These are phyloP conservation scores for Trypanosoma brucei DNA, from an alignment of 208 protist genomes.

Conservation along the genomic window DNA sequence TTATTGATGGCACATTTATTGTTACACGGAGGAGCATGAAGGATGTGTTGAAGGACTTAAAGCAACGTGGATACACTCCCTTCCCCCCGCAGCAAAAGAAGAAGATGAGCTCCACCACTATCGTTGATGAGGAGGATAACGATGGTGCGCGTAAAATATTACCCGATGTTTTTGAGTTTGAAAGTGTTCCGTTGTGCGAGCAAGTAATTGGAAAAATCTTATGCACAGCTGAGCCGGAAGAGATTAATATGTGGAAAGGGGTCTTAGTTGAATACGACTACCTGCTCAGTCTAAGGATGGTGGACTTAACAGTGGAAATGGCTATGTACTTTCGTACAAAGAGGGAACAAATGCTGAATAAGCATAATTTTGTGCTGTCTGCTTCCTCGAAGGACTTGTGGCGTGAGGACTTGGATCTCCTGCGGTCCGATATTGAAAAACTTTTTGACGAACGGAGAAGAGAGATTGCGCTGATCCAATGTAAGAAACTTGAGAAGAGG, in stretches of 20 bases:
- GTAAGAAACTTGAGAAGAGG: slow-evolving; percentile 87
- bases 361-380: slow-evolving; percentile 74
- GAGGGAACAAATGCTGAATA: slow-evolving; percentile 58
- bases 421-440: slow-evolving; percentile 52
- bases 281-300: slow-evolving; percentile 97
- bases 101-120: slow-evolving; percentile 76
- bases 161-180: slow-evolving; percentile 13
- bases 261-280: slow-evolving; percentile 95
- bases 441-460: slow-evolving; percentile 59
- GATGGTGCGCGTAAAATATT: slow-evolving; percentile 31
- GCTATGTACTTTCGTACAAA: slow-evolving; percentile 90
- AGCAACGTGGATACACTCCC: slow-evolving; percentile 80
- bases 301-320: slow-evolving; percentile 96
- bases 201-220: no score
- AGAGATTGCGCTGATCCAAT: slow-evolving; percentile 68
- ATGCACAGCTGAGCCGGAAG: no score
- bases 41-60: slow-evolving; percentile 93
- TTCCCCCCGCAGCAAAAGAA: slow-evolving; percentile 82
- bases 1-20: slow-evolving; percentile 92
- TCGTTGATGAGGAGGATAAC: slow-evolving; percentile 20
- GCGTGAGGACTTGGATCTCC: slow-evolving; percentile 77
- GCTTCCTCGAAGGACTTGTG: slow-evolving; percentile 86
- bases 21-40: slow-evolving; percentile 91
- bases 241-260: no score
- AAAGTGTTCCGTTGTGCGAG: background rate